Percentiles rank a stretch among this genome's conserved stretches.
Conservation (phyloP, 2,329 filamentous ascomycete species). For the Trichoderma sp. region DNA sequence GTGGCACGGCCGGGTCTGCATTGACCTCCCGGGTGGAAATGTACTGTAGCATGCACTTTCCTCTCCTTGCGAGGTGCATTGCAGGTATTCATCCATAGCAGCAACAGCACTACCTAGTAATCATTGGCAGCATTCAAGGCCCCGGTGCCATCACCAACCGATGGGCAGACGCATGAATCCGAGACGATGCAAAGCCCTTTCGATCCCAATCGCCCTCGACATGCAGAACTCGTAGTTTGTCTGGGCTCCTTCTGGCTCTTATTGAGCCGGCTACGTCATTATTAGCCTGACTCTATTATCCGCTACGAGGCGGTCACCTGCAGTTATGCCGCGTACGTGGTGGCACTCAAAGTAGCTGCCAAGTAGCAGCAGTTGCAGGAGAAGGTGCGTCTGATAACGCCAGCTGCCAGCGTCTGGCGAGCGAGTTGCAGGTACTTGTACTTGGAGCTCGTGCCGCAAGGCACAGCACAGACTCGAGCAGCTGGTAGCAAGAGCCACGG, state of each 20-base stretch:
- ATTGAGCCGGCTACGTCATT: conserved; percentile 12
- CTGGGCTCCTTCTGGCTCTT: neutral
- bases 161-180: neutral
- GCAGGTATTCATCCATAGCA: neutral
- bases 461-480: conserved; percentile 20
- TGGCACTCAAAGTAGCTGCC: neutral
- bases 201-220: neutral
- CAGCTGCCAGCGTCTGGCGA: conserved; percentile 8
- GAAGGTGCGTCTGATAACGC: conserved; percentile 26
- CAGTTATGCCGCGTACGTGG: neutral
- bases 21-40: neutral
- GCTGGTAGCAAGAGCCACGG: neutral
- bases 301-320: conserved; percentile 19
- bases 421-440: conserved; percentile 4
- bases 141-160: neutral
- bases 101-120: neutral
- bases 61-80: neutral
- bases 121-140: neutral
- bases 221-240: neutral
- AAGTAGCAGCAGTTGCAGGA: neutral
- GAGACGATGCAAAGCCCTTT: neutral
- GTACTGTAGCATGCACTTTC: neutral
- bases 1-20: neutral
- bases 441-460: conserved; percentile 13
- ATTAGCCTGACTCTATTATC: conserved; percentile 15